A percentile compares a stretch with the other conserved stretches of the same genome.
Evolutionary conservation across 2,329 filamentous ascomycete species (phyloP).

Genomic region (Pseudocercospora ulei): DNA sequence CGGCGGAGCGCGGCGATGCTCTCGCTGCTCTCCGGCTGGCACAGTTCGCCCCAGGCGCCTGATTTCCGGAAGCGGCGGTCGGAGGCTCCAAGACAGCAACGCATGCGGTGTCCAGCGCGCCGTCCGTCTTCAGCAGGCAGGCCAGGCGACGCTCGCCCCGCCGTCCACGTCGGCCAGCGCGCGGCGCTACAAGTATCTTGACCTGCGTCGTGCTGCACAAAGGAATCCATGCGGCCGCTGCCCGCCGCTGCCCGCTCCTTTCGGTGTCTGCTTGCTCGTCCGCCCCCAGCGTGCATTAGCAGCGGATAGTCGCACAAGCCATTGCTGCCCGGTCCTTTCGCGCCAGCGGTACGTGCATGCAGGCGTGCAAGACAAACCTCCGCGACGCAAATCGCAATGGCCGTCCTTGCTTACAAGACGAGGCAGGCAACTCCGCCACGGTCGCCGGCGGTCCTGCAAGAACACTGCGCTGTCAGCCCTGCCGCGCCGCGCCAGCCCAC

Average conservation of each 20-base stretch:
- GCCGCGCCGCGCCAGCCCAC: slow-evolving; percentile 16
- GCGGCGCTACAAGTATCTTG: slow-evolving; percentile 31
- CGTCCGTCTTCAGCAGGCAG: slow-evolving; percentile 28
- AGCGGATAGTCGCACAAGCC: slow-evolving; percentile 31
- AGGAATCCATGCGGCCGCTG: slow-evolving; percentile 31
- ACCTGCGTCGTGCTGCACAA: slow-evolving; percentile 30
- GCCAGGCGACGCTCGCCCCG: slow-evolving; percentile 7
- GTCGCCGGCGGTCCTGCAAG: slow-evolving; percentile 16
- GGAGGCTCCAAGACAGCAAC: slow-evolving; percentile 30
- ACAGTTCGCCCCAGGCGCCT: slow-evolving; percentile 24
- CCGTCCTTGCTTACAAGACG: slow-evolving; percentile 32
- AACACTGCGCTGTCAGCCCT: slow-evolving; percentile 15
- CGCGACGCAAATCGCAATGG: slow-evolving; percentile 24
- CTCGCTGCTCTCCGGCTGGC: too few relatives aligned
- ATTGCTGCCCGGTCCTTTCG: slow-evolving; percentile 19
- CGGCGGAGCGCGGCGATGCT: too few relatives aligned
- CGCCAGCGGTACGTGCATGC: slow-evolving; percentile 24
- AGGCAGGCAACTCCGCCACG: slow-evolving; percentile 29
- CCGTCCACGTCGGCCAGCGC: slow-evolving; percentile 18
- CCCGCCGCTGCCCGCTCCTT: slow-evolving; percentile 27
- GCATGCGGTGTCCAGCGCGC: slow-evolving; percentile 30
- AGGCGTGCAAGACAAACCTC: slow-evolving; percentile 30
- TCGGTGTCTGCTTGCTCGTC: slow-evolving; percentile 28
- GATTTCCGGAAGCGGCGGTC: slow-evolving; percentile 31
- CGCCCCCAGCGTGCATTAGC: slow-evolving; percentile 26